Evolutionary conservation across 805 yeast genomes (phyloP).

Genomic region (Metschnikowia amazonensis): DNA sequence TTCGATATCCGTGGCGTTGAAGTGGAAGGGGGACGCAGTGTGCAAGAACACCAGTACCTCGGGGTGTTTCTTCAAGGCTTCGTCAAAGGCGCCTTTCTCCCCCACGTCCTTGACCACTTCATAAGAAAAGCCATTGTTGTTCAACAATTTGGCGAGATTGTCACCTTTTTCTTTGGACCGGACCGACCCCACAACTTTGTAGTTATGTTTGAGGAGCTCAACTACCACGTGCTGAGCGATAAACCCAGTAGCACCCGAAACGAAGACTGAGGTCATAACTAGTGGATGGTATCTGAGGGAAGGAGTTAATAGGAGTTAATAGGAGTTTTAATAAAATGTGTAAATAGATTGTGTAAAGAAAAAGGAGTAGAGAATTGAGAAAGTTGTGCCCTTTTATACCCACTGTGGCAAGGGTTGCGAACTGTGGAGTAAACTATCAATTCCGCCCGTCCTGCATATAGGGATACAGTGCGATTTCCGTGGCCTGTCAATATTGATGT

Average conservation of each 20-base stretch:
- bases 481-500: too few species aligned
- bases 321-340: too few species aligned
- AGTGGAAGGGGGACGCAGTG: slow-evolving; percentile 58
- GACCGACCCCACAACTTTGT: slow-evolving; percentile 26
- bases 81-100: slow-evolving; percentile 43
- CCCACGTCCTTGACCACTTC: slow-evolving; percentile 49
- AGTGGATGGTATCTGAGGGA: too few species aligned
- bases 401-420: too few species aligned
- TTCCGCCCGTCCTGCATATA: too few species aligned
- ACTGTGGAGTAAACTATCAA: too few species aligned
- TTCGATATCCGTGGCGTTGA: slow-evolving; percentile 42
- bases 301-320: too few species aligned
- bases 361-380: too few species aligned
- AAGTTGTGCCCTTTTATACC: too few species aligned
- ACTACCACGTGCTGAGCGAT: slow-evolving; percentile 27
- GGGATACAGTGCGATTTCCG: too few species aligned
- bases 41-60: slow-evolving; percentile 55
- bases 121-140: slow-evolving; percentile 33
- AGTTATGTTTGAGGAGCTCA: slow-evolving; percentile 21
- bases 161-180: slow-evolving; percentile 24
- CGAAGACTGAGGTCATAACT: slow-evolving; percentile 20
- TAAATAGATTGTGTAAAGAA: too few species aligned
- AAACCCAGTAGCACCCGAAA: slow-evolving; percentile 34
- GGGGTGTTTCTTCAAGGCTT: slow-evolving; percentile 42
- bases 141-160: slow-evolving; percentile 23